Evolutionary conservation across 768 basidiomycete species (phyloP), one percentile per base, ranked within the genome.

Genomic region (Amanita jacksonii): DNA sequence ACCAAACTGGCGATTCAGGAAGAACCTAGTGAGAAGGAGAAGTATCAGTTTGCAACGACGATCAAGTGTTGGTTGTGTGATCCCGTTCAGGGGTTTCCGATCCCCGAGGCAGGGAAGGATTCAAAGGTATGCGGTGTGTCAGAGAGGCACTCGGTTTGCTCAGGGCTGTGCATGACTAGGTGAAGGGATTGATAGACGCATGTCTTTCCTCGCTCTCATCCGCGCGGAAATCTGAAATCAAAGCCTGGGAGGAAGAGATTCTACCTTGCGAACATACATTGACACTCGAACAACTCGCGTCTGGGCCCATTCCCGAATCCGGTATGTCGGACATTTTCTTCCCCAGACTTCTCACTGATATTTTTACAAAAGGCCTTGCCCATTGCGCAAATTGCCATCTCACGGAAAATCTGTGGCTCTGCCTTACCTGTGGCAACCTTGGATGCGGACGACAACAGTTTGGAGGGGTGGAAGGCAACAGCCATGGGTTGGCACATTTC

Each of bases 201-300:
- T 68, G 94, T 45, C 81, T 96, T 78, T 66, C 72, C 1, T 81
- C 91, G 1, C 67, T 89, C 53, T 90, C 91, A 0, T 93, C 90
- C 1, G 85, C 89, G 0, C 86, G 91, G 38, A 85, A 94, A 57
- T 89, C 85, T 0, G 92, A 97, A 55, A 85, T 99, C 38, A 85
- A 96, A 62, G 85, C 96, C 5, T 99, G 96, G 96, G 91, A 98
- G 59, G 93, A 97, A 60, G 94, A 97, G 52, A 82, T 96, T 32
- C 55, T 68, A 0, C 63, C 89, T 5, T 99, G 96, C 69, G 82
- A 89, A 55, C 96, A 99, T 45, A 74, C 75, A 0, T 59, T 76
- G 2, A 66, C 61, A 8, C 58, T 76, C 7, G 58, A 72, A 43
- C 67, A 75, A 57, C 51, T 59, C 22, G 55, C 63, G 4, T 67